phyloP scores from a whole-genome alignment of 2,329 filamentous ascomycete genomes.

The Pleomassaria siparia region DNA sequence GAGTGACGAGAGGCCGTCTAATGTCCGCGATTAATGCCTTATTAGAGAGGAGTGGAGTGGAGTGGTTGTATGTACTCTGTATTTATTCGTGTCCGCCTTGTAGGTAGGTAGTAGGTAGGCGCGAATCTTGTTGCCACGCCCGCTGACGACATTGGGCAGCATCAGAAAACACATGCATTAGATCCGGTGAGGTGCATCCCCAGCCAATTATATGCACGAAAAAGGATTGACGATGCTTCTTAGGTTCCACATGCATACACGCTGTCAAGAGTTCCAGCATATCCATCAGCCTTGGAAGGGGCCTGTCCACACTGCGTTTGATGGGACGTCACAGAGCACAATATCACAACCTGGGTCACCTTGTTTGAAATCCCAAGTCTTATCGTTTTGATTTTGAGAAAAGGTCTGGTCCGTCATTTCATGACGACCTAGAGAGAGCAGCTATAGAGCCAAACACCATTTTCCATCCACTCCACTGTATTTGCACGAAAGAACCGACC shows the following conservation, averaged over 20 bases:
- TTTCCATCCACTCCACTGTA: constrained; percentile 40
- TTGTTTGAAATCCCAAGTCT: constrained; percentile 31
- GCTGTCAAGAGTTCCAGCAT: neutral
- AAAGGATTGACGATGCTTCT: neutral
- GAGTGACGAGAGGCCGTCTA: neutral
- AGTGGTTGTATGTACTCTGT: neutral
- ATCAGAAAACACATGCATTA: constrained; percentile 11
- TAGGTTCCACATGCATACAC: neutral
- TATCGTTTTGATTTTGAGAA: constrained; percentile 33
- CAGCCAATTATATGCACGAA: neutral
- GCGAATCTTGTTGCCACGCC: neutral
- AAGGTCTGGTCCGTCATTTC: constrained; percentile 22
- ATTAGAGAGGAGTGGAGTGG: neutral
- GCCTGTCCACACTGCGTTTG: neutral
- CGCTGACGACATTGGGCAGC: constrained; percentile 16
- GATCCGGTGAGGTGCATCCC: constrained; percentile 16
- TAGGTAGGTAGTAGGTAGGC: neutral
- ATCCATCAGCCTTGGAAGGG: neutral
- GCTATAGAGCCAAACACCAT: constrained; percentile 37
- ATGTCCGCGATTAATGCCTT: neutral
- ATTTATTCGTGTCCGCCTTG: constrained; percentile 7
- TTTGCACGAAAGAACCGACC: constrained; percentile 34
- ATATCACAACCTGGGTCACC: neutral
- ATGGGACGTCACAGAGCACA: neutral
- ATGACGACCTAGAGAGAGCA: constrained; percentile 20